Conservation (phyloP, 345 rosid species). For the Bruguiera gymnorhiza region DNA sequence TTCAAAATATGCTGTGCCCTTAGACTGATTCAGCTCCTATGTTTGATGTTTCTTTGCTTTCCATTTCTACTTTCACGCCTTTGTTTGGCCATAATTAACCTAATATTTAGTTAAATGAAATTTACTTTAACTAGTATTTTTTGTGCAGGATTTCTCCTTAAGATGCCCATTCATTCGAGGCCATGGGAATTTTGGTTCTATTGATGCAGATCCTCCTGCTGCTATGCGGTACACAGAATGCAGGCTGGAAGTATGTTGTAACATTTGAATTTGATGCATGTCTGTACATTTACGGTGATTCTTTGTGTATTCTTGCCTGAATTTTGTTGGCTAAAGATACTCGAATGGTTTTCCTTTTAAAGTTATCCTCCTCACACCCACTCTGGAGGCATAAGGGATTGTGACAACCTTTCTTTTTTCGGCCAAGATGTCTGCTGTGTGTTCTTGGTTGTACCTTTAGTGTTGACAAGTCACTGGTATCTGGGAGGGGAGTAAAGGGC, state of each 20-base stretch:
- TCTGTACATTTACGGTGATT: neutral
- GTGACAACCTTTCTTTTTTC: too few species aligned
- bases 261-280: neutral
- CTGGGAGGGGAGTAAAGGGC: too few species aligned
- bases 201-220: constrained; percentile 97
- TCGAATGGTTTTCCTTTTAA: neutral
- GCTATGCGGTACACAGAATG: constrained; percentile 99
- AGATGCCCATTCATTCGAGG: constrained; percentile 86
- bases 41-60: neutral
- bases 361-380: too few species aligned
- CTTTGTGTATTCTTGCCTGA: too few species aligned
- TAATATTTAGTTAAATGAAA: neutral
- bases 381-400: too few species aligned
- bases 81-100: neutral
- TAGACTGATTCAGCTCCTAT: too few species aligned
- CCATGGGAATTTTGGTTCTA: constrained; percentile 94
- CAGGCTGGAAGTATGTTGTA: constrained; percentile 68
- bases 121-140: neutral
- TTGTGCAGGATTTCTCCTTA: constrained; percentile 71
- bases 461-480: too few species aligned
- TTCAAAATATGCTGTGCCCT: too few species aligned
- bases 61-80: neutral
- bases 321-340: neutral
- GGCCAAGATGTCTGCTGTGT: too few species aligned
- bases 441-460: too few species aligned